Percentiles rank a stretch among this genome's conserved stretches.
These are phyloP conservation scores for Allantophomopsis cytisporea DNA, from an alignment of 2,329 filamentous ascomycete species.

Conservation along the genomic window DNA sequence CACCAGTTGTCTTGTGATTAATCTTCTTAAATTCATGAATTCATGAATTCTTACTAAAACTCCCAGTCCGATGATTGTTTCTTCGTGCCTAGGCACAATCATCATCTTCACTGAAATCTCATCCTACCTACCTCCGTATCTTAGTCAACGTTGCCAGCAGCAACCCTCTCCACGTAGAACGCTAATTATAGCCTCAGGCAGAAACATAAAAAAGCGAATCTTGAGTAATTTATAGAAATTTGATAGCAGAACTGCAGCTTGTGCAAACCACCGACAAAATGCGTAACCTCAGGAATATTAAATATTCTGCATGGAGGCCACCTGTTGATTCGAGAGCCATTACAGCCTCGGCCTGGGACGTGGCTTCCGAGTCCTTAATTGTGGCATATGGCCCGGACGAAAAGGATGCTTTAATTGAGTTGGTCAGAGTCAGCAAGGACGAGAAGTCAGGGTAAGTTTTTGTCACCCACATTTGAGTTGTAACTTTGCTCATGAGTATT, in stretches of 20 bases:
- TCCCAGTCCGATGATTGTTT: too few relatives aligned
- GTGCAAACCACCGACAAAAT: conserved; percentile 30
- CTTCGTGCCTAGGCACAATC: too few relatives aligned
- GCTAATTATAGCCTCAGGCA: too few relatives aligned
- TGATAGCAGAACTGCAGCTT: neutral
- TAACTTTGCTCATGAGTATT: conserved; percentile 15
- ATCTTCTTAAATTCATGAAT: too few relatives aligned
- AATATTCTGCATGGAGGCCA: conserved; percentile 50
- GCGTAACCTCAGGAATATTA: conserved; percentile 78
- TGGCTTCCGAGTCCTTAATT: conserved; percentile 61
- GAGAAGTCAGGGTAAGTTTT: conserved; percentile 16
- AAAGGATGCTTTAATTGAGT: conserved; percentile 57
- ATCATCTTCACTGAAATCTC: too few relatives aligned
- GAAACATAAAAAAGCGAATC: too few relatives aligned
- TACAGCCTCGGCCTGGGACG: conserved; percentile 77
- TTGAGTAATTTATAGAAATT: conserved; percentile 1
- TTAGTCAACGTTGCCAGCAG: too few relatives aligned
- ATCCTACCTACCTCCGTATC: too few relatives aligned
- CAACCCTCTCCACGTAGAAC: too few relatives aligned
- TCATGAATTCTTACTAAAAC: too few relatives aligned
- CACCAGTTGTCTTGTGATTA: too few relatives aligned
- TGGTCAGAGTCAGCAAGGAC: conserved; percentile 40
- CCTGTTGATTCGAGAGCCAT: conserved; percentile 36
- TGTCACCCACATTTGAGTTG: conserved; percentile 22
- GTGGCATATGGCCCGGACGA: conserved; percentile 73